phyloP scores from a whole-genome alignment of 805 yeast species.

The Metschnikowia similis region DNA sequence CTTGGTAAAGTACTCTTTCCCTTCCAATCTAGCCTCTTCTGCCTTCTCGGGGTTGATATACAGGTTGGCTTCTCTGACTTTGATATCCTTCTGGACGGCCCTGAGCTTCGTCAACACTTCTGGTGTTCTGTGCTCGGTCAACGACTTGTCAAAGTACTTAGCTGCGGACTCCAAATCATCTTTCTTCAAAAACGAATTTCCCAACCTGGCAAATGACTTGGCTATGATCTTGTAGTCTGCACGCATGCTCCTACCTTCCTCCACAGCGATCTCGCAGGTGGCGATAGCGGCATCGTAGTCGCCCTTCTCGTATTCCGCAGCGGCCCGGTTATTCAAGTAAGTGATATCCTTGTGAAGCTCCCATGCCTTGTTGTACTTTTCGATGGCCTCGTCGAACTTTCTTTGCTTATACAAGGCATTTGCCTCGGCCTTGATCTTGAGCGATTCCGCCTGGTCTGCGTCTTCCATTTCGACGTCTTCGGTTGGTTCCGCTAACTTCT shows the following conservation, averaged over 20 bases:
- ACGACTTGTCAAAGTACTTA: slow-evolving; percentile 77
- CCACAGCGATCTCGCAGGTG: slow-evolving; percentile 80
- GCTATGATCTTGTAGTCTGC: slow-evolving; percentile 91
- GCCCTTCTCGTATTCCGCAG: slow-evolving; percentile 96
- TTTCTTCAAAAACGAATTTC: slow-evolving; percentile 72
- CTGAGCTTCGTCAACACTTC: slow-evolving; percentile 86
- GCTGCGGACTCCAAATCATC: slow-evolving; percentile 71
- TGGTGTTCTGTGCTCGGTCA: slow-evolving; percentile 96
- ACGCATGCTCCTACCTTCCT: slow-evolving; percentile 81
- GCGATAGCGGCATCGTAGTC: slow-evolving; percentile 80
- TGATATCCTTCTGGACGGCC: slow-evolving; percentile 78
- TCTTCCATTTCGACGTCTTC: slow-evolving; percentile 36
- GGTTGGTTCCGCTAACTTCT: slow-evolving; percentile 9
- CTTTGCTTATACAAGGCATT: slow-evolving; percentile 81
- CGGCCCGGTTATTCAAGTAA: slow-evolving; percentile 91
- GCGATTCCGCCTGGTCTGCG: slow-evolving; percentile 50
- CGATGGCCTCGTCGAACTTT: slow-evolving; percentile 91
- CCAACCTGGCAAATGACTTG: slow-evolving; percentile 89
- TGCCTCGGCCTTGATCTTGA: slow-evolving; percentile 75
- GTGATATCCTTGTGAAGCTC: slow-evolving; percentile 78
- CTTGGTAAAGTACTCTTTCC: slow-evolving; percentile 82
- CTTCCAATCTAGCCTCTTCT: slow-evolving; percentile 89
- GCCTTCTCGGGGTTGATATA: slow-evolving; percentile 90
- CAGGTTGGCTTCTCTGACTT: slow-evolving; percentile 68
- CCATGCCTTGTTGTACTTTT: slow-evolving; percentile 81